Conservation (phyloP, 257 asterid genomes). For the Solanum virginianum region DNA sequence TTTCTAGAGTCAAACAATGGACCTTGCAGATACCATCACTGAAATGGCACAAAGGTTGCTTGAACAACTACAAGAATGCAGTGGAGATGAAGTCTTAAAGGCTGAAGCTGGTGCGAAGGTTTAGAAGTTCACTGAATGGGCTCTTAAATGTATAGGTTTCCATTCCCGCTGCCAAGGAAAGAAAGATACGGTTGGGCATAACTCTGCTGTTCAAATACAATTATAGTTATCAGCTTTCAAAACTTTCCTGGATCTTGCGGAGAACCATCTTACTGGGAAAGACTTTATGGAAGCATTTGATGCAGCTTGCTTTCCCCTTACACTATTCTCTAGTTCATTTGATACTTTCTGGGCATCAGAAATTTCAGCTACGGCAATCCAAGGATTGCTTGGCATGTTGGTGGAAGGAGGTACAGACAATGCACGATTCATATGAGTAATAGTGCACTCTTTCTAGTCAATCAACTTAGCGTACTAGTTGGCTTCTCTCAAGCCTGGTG, state of each 20-base stretch:
- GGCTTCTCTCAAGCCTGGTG: too few species aligned
- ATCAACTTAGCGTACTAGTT: too few species aligned
- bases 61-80: conserved; percentile 91
- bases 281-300: conserved; percentile 98
- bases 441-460: too few species aligned
- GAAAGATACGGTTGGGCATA: conserved; percentile 60
- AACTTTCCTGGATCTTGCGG: conserved; percentile 86
- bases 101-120: conserved; percentile 99
- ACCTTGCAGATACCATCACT: conserved; percentile 85
- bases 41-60: conserved; percentile 98
- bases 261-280: conserved; percentile 83
- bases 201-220: conserved; percentile 64
- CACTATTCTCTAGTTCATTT: conserved; percentile 89
- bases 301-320: conserved; percentile 99
- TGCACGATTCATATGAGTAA: too few species aligned
- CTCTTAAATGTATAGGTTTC: conserved; percentile 87
- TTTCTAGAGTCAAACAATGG: conserved; percentile 91
- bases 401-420: conserved; percentile 99
- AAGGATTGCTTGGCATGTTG: conserved; percentile 86
- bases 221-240: conserved; percentile 90
- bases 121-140: conserved; percentile 93
- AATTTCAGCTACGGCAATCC: conserved; percentile 84
- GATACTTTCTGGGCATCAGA: conserved; percentile 99
- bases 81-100: conserved; percentile 89
- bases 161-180: conserved; percentile 94